Base-by-base conservation (phyloP, 2,329 filamentous ascomycete genomes). In the Rhinocladiella mackenziei region DNA sequence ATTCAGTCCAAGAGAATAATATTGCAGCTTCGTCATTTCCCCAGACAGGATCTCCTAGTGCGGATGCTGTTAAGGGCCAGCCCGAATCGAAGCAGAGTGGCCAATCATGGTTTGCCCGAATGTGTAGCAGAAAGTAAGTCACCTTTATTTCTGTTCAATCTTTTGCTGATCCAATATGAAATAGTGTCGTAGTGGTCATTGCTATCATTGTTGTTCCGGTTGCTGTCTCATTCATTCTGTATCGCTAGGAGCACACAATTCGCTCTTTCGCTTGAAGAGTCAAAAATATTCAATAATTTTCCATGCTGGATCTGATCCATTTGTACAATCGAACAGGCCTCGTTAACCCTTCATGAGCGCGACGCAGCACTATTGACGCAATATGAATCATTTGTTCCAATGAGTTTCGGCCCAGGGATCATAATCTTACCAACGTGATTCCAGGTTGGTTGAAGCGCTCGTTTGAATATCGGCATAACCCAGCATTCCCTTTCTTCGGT, bases 161-260 rank as follows among this genome's bases (percentile, higher is more conserved):
- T 20, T 18, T 14, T 20, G 19, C 45, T 48, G 19, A 45, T 28
- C 23, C 14, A 13, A 19, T 17, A 10, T 10, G 17, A 13, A 36
- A 31, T 15, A 50, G 43, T 38, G 30, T 49, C 10, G 31, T 43
- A 6, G 18, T 50, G 39, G 31, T 50, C 14, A 35, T 36, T 11
- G 50, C 43, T 11, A 38, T 46, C 7, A 32, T 53, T n/a, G 45
- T 28, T 11, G 29, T 53, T 14, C 50, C 50, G 19, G 33, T 49
- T 15, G 42, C 46, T 33, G 32, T 50, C 14, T 46, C 46, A 18
- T 41, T 31, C 14, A 38, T 46, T 17, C 38, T 42, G 31, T 44
- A 44, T 40, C 45, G 50, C 19, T 53, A 44, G 26, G 25, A 20
- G 9, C 10, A 8, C 13, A n/a, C 17, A 8, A 8, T 14, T 14